A percentile compares a stretch with the other conserved stretches of the same genome.
These are phyloP conservation scores for Suillus spraguei DNA, from an alignment of 768 basidiomycete species.

Conservation along the genomic window DNA sequence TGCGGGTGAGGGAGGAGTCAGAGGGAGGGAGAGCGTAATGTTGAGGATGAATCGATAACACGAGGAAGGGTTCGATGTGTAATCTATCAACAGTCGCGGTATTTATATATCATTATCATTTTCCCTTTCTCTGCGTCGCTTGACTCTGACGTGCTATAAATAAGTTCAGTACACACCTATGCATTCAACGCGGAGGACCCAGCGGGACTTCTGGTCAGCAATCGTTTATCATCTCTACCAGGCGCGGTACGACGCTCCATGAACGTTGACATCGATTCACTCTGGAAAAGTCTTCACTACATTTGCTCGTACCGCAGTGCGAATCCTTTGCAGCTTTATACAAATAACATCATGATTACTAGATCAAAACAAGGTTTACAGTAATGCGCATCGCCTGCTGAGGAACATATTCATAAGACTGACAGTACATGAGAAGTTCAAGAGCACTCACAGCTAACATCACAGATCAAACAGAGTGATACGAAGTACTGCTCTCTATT, in stretches of 20 bases:
- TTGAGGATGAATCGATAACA: no score
- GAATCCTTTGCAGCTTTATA: constrained; percentile 6
- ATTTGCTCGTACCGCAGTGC: neutral
- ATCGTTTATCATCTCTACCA: neutral
- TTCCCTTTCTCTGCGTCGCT: no score
- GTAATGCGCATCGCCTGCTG: constrained; percentile 6
- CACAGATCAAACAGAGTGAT: neutral
- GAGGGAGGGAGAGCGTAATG: no score
- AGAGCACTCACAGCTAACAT: constrained; percentile 3
- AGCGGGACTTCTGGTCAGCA: neutral
- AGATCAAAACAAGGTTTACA: constrained; percentile 3
- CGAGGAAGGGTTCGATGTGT: no score
- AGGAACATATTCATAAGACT: neutral
- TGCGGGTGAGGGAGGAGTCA: no score
- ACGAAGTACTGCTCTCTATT: neutral
- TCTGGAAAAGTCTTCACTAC: neutral
- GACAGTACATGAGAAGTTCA: neutral
- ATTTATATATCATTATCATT: no score
- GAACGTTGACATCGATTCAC: neutral
- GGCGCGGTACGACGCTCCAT: neutral
- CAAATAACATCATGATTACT: constrained; percentile 1
- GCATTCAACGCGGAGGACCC: neutral
- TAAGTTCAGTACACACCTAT: neutral
- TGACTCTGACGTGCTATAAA: neutral
- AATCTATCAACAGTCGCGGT: no score